phyloP scores from a whole-genome alignment of 345 rosid species.

The Carallia pectinifolia region DNA sequence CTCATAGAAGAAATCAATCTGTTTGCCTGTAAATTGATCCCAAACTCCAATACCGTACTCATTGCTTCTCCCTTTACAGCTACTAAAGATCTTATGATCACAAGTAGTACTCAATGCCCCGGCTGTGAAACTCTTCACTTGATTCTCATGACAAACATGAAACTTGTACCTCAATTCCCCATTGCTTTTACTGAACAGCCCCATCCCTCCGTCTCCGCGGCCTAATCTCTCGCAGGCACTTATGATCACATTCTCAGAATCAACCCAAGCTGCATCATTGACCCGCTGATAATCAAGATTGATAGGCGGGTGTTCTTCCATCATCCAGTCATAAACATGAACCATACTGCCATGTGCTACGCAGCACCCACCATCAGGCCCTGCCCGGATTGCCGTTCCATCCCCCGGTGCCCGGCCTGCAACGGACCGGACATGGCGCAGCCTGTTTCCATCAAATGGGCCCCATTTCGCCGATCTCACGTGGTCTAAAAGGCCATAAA shows the following conservation, averaged over 20 bases:
- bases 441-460: constrained; percentile 76
- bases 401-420: constrained; percentile 93
- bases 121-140: constrained; percentile 75
- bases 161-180: constrained; percentile 79
- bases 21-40: constrained; percentile 86
- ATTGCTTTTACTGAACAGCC: constrained; percentile 62
- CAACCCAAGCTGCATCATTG: constrained; percentile 83
- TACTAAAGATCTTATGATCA: constrained; percentile 65
- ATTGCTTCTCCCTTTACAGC: constrained; percentile 89
- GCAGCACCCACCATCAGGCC: constrained; percentile 91
- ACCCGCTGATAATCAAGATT: constrained; percentile 88
- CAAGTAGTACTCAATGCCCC: constrained; percentile 74
- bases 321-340: constrained; percentile 84
- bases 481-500: constrained; percentile 77
- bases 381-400: constrained; percentile 91
- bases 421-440: constrained; percentile 50
- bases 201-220: constrained; percentile 95
- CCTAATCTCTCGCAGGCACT: constrained; percentile 81
- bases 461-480: constrained; percentile 82
- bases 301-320: constrained; percentile 75
- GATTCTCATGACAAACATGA: constrained; percentile 67
- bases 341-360: constrained; percentile 94
- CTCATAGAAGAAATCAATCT: constrained; percentile 85
- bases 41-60: constrained; percentile 97
- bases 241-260: constrained; percentile 54